These are phyloP conservation scores for Botrytis deweyae DNA, from an alignment of 2,329 filamentous ascomycete genomes.

Conservation along the genomic window DNA sequence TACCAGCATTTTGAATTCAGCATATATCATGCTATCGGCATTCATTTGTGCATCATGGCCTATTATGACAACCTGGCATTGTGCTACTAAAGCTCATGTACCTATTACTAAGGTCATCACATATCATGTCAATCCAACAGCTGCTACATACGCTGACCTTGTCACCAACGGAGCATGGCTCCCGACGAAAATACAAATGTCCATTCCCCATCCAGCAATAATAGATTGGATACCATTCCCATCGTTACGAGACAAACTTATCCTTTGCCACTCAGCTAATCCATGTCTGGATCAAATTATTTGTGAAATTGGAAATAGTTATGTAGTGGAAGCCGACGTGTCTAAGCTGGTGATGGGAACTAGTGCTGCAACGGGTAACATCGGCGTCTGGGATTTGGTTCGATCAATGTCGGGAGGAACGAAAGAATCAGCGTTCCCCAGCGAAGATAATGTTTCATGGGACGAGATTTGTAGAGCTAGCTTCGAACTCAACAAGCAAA, in stretches of 20 bases:
- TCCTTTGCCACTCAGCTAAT: constrained; percentile 14
- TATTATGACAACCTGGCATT: constrained; percentile 8
- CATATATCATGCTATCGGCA: constrained; percentile 20
- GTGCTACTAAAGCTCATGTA: constrained; percentile 13
- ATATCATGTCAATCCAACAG: constrained; percentile 16
- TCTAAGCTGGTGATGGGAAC: constrained; percentile 13
- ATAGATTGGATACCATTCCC: constrained; percentile 18
- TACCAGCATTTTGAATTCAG: neutral
- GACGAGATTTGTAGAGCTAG: constrained; percentile 10
- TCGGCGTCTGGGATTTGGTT: constrained; percentile 16
- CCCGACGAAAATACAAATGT: constrained; percentile 14
- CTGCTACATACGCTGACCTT: constrained; percentile 15
- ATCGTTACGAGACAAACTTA: constrained; percentile 12
- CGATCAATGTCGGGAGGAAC: neutral
- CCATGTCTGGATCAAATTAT: constrained; percentile 18
- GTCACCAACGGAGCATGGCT: neutral
- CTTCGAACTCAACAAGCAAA: constrained; percentile 3
- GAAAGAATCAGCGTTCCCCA: neutral
- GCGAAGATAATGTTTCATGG: neutral
- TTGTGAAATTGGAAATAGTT: constrained; percentile 17
- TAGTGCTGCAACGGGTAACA: neutral
- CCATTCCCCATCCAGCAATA: constrained; percentile 5
- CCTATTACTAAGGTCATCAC: constrained; percentile 4
- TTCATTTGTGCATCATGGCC: constrained; percentile 18
- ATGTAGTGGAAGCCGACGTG: constrained; percentile 16